Evolutionary conservation across 2,329 filamentous ascomycete species (phyloP).

Genomic region (Cylindrodendrum hubeiense): DNA sequence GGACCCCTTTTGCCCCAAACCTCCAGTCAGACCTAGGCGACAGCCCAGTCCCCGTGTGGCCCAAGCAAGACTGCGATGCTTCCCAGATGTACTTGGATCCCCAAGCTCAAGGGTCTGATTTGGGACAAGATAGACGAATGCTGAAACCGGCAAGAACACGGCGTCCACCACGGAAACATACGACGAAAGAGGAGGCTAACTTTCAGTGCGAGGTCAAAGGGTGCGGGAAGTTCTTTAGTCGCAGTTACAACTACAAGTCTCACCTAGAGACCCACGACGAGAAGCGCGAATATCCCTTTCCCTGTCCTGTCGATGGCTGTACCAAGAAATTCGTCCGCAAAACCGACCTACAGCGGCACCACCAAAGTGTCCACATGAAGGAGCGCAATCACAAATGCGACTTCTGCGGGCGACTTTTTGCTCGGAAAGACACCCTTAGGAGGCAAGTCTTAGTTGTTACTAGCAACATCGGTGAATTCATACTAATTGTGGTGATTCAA

Average conservation of each 20-base stretch:
- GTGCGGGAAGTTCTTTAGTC: slow-evolving; percentile 84
- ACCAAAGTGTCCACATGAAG: slow-evolving; percentile 79
- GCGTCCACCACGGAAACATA: slow-evolving; percentile 63
- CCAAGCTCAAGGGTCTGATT: slow-evolving; percentile 36
- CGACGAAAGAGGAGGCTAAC: slow-evolving; percentile 77
- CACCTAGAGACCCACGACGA: slow-evolving; percentile 89
- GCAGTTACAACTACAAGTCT: slow-evolving; percentile 88
- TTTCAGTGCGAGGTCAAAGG: slow-evolving; percentile 76
- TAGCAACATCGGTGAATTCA: neutral
- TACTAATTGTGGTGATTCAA: slow-evolving; percentile 15
- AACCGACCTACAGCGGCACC: slow-evolving; percentile 78
- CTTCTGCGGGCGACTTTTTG: slow-evolving; percentile 78
- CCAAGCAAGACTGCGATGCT: slow-evolving; percentile 43
- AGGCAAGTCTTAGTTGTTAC: slow-evolving; percentile 65
- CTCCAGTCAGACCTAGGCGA: slow-evolving; percentile 33
- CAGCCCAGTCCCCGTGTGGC: slow-evolving; percentile 32
- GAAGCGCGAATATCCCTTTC: slow-evolving; percentile 76
- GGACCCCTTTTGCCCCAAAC: slow-evolving; percentile 33
- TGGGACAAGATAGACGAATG: slow-evolving; percentile 37
- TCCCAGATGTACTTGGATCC: slow-evolving; percentile 37
- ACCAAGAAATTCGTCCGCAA: slow-evolving; percentile 83
- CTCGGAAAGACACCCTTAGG: slow-evolving; percentile 84
- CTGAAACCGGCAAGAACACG: slow-evolving; percentile 44
- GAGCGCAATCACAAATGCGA: slow-evolving; percentile 77
- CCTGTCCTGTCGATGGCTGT: slow-evolving; percentile 75